phyloP scores from a whole-genome alignment of 495 filamentous ascomycete species.

The Penicillium riverlandense region DNA sequence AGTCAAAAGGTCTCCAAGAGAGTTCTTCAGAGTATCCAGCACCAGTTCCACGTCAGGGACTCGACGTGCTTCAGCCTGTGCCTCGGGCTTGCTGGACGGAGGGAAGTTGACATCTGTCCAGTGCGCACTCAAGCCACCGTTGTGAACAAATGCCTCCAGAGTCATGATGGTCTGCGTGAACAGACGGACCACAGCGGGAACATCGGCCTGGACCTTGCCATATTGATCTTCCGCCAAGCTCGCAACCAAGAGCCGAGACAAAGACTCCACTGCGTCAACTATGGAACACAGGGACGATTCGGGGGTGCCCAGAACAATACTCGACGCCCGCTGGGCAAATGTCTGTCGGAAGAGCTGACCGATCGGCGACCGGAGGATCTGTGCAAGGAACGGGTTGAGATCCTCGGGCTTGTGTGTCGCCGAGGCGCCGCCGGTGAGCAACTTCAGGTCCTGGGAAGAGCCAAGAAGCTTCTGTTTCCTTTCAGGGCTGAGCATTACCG shows the following conservation, averaged over 20 bases:
- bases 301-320: slow-evolving; percentile 62
- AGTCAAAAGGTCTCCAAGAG: slow-evolving; percentile 52
- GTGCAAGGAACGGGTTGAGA: slow-evolving; percentile 28
- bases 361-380: slow-evolving; percentile 40
- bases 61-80: slow-evolving; percentile 29
- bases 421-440: slow-evolving; percentile 27
- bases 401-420: slow-evolving; percentile 28
- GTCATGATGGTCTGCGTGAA: slow-evolving; percentile 59
- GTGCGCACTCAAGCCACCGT: slow-evolving; percentile 50
- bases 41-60: slow-evolving; percentile 58
- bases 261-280: slow-evolving; percentile 60
- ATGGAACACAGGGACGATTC: slow-evolving; percentile 57
- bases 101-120: slow-evolving; percentile 73
- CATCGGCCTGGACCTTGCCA: slow-evolving; percentile 75
- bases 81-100: slow-evolving; percentile 32
- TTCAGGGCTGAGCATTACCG: slow-evolving; percentile 34
- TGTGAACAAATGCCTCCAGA: slow-evolving; percentile 58
- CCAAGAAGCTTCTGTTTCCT: slow-evolving; percentile 32
- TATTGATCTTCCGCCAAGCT: slow-evolving; percentile 79
- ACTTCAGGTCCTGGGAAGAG: slow-evolving; percentile 29
- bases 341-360: slow-evolving; percentile 68
- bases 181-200: slow-evolving; percentile 62
- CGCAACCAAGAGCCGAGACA: slow-evolving; percentile 60
- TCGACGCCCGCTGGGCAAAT: slow-evolving; percentile 52
- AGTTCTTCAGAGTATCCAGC: slow-evolving; percentile 47